These are phyloP conservation scores for Paecilomyces variotii DNA, from an alignment of 2,329 filamentous ascomycete genomes.

Conservation along the genomic window DNA sequence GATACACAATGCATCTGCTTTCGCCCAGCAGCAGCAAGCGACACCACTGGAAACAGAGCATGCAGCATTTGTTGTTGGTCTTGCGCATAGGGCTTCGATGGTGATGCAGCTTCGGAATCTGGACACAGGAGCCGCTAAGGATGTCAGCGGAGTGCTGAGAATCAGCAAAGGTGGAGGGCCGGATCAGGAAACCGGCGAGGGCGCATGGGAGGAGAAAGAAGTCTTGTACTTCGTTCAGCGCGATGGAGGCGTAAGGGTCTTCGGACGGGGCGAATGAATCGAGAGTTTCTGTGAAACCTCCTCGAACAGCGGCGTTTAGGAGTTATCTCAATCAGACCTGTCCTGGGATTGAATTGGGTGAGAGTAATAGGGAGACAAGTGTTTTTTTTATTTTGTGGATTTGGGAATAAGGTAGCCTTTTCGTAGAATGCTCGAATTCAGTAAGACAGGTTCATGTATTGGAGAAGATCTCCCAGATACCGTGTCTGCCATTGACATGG, in stretches of 20 bases:
- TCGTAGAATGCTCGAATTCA: conserved; percentile 9
- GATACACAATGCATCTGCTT: conserved; percentile 39
- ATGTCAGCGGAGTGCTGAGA: conserved; percentile 81
- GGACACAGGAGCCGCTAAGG: conserved; percentile 80
- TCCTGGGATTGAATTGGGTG: background rate
- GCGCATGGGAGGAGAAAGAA: conserved; percentile 52
- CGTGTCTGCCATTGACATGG: conserved; percentile 26
- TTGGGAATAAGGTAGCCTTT: background rate
- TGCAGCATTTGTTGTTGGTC: conserved; percentile 59
- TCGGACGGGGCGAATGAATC: conserved; percentile 65
- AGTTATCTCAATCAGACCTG: conserved; percentile 1
- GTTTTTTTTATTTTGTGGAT: background rate
- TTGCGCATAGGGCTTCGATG: conserved; percentile 67
- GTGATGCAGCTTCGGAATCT: conserved; percentile 66
- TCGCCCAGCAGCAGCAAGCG: conserved; percentile 36
- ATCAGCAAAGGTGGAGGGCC: conserved; percentile 54
- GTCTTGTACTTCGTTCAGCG: conserved; percentile 71
- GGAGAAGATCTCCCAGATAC: conserved; percentile 22
- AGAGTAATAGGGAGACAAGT: background rate
- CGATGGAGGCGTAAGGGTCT: conserved; percentile 74
- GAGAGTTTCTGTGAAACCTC: conserved; percentile 4
- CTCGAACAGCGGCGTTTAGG: conserved; percentile 1
- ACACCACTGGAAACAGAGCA: conserved; percentile 64
- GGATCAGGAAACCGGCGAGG: conserved; percentile 22
- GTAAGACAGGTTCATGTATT: conserved; percentile 24